These are phyloP conservation scores for Peronospora belbahrii DNA, from an alignment of 352 stramenopile species.

Conservation along the genomic window DNA sequence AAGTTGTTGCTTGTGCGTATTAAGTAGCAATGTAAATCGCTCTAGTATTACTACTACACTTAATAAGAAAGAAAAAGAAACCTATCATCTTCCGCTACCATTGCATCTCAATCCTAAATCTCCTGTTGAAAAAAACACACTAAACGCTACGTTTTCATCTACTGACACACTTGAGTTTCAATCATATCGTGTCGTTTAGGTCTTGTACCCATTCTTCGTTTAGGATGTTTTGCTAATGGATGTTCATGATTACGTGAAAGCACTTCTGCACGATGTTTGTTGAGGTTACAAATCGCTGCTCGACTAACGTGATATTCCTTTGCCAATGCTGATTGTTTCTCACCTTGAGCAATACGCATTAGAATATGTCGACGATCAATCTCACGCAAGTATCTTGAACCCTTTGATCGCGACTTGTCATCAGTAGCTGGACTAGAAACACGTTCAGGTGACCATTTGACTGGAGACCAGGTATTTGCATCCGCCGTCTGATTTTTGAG, in stretches of 20 bases:
- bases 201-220: conserved; percentile 23
- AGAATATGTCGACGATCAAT: conserved; percentile 59
- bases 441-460: conserved; percentile 5
- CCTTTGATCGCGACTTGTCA: conserved; percentile 25
- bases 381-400: conserved; percentile 55
- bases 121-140: too few species aligned
- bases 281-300: conserved; percentile 60
- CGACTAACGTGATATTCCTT: conserved; percentile 68
- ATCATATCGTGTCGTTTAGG: too few species aligned
- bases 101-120: too few species aligned
- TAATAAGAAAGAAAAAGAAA: too few species aligned
- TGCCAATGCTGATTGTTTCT: conserved; percentile 53
- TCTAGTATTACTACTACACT: too few species aligned
- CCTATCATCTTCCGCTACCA: too few species aligned
- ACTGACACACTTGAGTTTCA: too few species aligned
- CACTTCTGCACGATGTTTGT: conserved; percentile 53
- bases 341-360: conserved; percentile 43
- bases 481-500: neutral
- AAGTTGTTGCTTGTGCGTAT: too few species aligned
- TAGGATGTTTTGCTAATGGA: conserved; percentile 56
- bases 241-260: conserved; percentile 41
- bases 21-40: too few species aligned
- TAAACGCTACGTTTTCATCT: too few species aligned
- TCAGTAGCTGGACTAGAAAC: neutral
- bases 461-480: conserved; percentile 1